phyloP scores from a whole-genome alignment of 2,329 filamentous ascomycete genomes.

The Penicillium rolfsii region DNA sequence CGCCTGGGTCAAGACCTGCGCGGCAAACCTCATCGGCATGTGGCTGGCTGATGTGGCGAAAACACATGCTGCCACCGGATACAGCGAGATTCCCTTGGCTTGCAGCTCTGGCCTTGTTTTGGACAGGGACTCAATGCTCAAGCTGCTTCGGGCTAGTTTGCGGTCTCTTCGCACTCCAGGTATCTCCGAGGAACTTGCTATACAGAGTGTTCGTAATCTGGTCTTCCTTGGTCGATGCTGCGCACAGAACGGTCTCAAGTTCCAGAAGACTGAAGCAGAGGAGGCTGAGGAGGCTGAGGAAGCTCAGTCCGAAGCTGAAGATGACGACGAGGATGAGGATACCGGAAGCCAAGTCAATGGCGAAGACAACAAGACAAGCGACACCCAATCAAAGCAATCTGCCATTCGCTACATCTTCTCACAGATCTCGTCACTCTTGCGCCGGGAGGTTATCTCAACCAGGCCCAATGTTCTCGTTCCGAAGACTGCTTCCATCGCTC shows the following conservation, averaged over 20 bases:
- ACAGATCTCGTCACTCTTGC: constrained; percentile 75
- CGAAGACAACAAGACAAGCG: constrained; percentile 34
- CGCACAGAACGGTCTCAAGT: constrained; percentile 59
- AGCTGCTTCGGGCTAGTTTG: constrained; percentile 60
- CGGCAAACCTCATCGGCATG: constrained; percentile 72
- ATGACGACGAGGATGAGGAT: constrained; percentile 53
- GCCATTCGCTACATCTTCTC: constrained; percentile 76
- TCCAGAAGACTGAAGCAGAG: constrained; percentile 46
- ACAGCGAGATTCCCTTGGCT: constrained; percentile 62
- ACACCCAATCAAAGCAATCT: constrained; percentile 41
- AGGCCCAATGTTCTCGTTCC: constrained; percentile 66
- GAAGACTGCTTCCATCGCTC: constrained; percentile 74
- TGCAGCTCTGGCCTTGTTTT: constrained; percentile 74
- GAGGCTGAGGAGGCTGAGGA: constrained; percentile 49
- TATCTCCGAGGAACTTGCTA: constrained; percentile 73
- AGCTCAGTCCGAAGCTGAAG: constrained; percentile 42
- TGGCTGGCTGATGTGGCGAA: constrained; percentile 80
- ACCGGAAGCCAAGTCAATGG: constrained; percentile 44
- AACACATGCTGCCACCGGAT: constrained; percentile 58
- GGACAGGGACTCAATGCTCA: constrained; percentile 64
- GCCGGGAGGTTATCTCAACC: constrained; percentile 70
- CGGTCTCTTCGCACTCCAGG: constrained; percentile 64
- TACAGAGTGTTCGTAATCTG: constrained; percentile 78
- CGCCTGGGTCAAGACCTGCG: constrained; percentile 73
- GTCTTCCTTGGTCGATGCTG: constrained; percentile 75